Percentiles rank a stretch among this genome's conserved stretches.
These are phyloP conservation scores for Suillus discolor DNA, from an alignment of 768 basidiomycete species.

Conservation along the genomic window DNA sequence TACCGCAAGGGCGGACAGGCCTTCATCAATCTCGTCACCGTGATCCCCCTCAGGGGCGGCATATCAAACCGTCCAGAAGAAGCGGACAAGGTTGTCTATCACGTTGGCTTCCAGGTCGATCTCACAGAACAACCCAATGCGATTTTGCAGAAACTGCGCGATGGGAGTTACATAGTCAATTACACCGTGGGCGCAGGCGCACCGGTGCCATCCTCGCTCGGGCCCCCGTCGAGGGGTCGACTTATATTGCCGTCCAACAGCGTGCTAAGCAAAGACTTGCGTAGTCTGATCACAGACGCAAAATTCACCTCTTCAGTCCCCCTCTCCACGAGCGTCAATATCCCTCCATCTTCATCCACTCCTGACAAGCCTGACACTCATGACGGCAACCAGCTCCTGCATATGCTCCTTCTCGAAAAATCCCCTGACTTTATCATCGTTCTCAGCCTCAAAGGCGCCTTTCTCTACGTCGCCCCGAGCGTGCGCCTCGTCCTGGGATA, in stretches of 20 bases:
- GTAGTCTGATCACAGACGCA: constrained; percentile 46
- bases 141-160: constrained; percentile 76
- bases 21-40: constrained; percentile 90
- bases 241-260: constrained; percentile 10
- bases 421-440: constrained; percentile 87
- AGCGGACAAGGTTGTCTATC: constrained; percentile 75
- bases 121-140: constrained; percentile 83
- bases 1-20: constrained; percentile 82
- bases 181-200: constrained; percentile 37
- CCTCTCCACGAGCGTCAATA: constrained; percentile 42
- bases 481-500: constrained; percentile 83
- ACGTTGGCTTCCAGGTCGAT: constrained; percentile 97
- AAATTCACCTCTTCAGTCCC: constrained; percentile 51
- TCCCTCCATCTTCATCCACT: constrained; percentile 28
- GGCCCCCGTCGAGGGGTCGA: constrained; percentile 23
- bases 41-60: constrained; percentile 83
- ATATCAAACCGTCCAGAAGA: constrained; percentile 47
- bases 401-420: constrained; percentile 60
- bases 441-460: constrained; percentile 87
- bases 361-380: constrained; percentile 22
- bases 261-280: constrained; percentile 55
- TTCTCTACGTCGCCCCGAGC: constrained; percentile 90
- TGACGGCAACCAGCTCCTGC: constrained; percentile 51
- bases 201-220: constrained; percentile 10
- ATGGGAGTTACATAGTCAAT: constrained; percentile 77